Evolutionary conservation across 2,329 filamentous ascomycete species (phyloP), one percentile per base, ranked within the genome.

Genomic region (Colletotrichum higginsianum): DNA sequence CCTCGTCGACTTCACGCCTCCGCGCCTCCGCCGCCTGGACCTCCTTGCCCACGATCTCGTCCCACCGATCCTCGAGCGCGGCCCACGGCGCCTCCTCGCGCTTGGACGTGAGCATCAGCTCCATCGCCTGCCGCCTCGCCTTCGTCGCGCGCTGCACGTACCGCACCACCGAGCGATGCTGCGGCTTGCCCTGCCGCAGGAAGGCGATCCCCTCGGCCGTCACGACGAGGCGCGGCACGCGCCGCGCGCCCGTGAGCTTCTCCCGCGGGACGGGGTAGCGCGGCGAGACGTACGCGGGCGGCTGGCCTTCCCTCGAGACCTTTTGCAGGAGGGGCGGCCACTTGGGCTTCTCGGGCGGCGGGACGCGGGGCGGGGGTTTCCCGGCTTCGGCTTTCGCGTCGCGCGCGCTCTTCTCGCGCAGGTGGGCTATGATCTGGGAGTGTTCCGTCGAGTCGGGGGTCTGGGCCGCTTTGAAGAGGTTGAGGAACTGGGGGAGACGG

Each of bases 171-270:
- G 81, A 80, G 0, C 78, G 77, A 2, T 91, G 87, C 79, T 95
- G 91, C 5, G 91, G 90, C 79, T 92, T 93, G 73, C 83, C 86
- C 55, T 92, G 80, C 46, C 93, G 89, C 38, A 96, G 79, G 76
- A 95, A 92, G 0, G 92, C 89, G 30, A 91, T 80, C 35, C 85
- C 86, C 50, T 85, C 84, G 2, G 90, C 85, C 4, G 87, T 86
- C 42, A 87, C 82, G 47, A 78, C 79, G 1, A 94, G 77, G 1
- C 82, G 82, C 1, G 93, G 93, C 2, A 94, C 84, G 56, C 87
- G 85, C 26, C 92, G 87, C 16, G 76, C 76, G 1, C 79, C 80
- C 8, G 80, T 81, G 2, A 93, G 82, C 26, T 83, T 78, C 2
- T 82, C 75, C 2, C 83, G 81, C 0, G 90, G 89, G 0, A 83